Evolutionary conservation across 225 moss, liverwort and hornwort genomes (phyloP).

Genomic region (Polytrichum commune): DNA sequence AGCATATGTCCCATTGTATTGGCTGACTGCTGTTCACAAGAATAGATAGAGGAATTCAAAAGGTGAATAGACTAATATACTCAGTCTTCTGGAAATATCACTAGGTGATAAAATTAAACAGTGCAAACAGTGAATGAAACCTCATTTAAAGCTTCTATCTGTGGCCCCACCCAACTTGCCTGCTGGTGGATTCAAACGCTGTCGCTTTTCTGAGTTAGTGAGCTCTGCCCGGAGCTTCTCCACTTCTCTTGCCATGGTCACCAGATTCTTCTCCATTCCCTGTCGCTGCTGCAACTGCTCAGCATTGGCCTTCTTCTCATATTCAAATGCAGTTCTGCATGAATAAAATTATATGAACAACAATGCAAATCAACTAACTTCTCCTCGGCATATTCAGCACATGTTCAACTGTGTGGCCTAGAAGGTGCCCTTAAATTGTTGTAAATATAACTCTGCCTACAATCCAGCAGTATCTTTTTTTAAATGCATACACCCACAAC

Average conservation of each 20-base stretch:
- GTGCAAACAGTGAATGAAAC: not conserved
- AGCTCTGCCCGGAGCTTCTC: constrained; percentile 81
- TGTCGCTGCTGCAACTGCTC: constrained; percentile 84
- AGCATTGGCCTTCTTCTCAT: constrained; percentile 77
- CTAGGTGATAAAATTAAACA: not conserved
- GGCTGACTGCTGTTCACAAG: not conserved
- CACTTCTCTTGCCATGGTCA: constrained; percentile 84
- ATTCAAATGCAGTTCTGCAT: constrained; percentile 68
- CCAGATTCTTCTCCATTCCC: constrained; percentile 79
- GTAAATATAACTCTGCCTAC: not conserved
- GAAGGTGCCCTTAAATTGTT: not conserved
- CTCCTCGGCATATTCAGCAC: too few species aligned
- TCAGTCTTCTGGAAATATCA: not conserved
- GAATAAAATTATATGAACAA: not conserved
- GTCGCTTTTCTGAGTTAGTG: constrained; percentile 60
- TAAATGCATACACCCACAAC: too few species aligned
- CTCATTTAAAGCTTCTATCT: not conserved
- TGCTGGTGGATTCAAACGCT: constrained; percentile 1
- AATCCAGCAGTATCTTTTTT: not conserved
- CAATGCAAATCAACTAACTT: not conserved
- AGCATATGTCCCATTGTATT: constrained; percentile 58
- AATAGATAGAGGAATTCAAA: not conserved
- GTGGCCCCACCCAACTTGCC: too few species aligned
- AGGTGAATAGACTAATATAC: not conserved
- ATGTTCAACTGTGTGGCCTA: not conserved